Percentiles rank a stretch among this genome's conserved stretches.
phyloP scores from a whole-genome alignment of 2,329 filamentous ascomycete genomes.

The Thelonectria blattea region DNA sequence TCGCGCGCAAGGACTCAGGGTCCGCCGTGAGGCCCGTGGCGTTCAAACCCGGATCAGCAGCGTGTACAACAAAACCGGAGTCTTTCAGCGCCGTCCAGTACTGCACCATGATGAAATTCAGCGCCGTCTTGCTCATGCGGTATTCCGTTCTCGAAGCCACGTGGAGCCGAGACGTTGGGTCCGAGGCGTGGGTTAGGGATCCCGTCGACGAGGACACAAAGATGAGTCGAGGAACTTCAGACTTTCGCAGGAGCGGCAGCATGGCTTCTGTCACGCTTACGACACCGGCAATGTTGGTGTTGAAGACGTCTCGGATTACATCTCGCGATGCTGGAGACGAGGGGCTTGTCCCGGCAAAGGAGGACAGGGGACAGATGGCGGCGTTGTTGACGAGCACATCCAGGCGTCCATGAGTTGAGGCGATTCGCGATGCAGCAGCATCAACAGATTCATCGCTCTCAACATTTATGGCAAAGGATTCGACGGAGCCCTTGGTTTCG shows the following conservation, averaged over 20 bases:
- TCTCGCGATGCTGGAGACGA: not conserved
- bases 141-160: constrained; percentile 12
- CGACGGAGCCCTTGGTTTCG: constrained; percentile 15
- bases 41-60: constrained; percentile 16
- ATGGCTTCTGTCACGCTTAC: constrained; percentile 17
- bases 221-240: constrained; percentile 3
- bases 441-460: constrained; percentile 4
- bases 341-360: constrained; percentile 5
- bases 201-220: constrained; percentile 16
- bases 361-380: constrained; percentile 3
- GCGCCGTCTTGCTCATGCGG: constrained; percentile 13
- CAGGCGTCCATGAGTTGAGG: not conserved
- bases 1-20: constrained; percentile 1
- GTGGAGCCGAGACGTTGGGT: constrained; percentile 4
- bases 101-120: constrained; percentile 20
- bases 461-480: constrained; percentile 4
- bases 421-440: constrained; percentile 2
- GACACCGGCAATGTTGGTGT: constrained; percentile 5
- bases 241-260: constrained; percentile 10
- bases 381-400: constrained; percentile 20
- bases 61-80: constrained; percentile 9
- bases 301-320: not conserved
- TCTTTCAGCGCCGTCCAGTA: constrained; percentile 13
- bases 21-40: constrained; percentile 13
- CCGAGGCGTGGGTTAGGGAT: constrained; percentile 5